Base-by-base conservation (phyloP, 202 grass and related monocot species). In the Setaria italica region DNA sequence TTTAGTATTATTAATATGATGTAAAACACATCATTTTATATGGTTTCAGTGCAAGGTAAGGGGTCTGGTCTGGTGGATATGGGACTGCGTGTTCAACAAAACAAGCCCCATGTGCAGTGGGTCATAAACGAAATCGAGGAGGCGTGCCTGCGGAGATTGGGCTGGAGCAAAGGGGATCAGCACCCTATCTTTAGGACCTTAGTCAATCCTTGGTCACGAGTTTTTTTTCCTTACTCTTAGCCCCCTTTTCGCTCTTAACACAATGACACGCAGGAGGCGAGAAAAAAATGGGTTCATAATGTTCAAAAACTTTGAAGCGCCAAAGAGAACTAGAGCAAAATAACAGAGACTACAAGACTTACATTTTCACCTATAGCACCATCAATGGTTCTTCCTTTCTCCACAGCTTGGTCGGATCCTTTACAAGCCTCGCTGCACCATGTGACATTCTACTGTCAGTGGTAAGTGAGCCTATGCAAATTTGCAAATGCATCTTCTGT, bases 371-470 rank as follows among this genome's bases (percentile, higher is more conserved):
- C 32, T 17, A 29, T 42, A 84, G 42, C 4, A 34, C 62, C 69
- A 55, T 81, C 46, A 56, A 77, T 70, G 3, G 41, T 56, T 77
- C 34, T 77, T 82, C 47, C 35, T 82, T 89, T 72, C 14, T 64
- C 78, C 83, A 64, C 8, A 16, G 51, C 9, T 48, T 14, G 62
- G 30, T 63, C 25, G 7, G 70, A 81, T 76, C 68, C 87, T 85
- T 80, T 17, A 76, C 45, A 81, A 50, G 25, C 54, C 13, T 79
- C 51, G 17, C 70, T 89, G 77, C 55, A 81, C 46, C 71, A 75
- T 54, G 11, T 77, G 62, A 72, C 42, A 68, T 21, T 60, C 45
- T 64, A 48, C 32, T 66, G 29, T 55, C 37, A 57, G 21, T 43
- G 39, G 39, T 39, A 41, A 84, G 15, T 77, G 63, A 12, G 56